Evolutionary conservation across 2,329 filamentous ascomycete genomes (phyloP).

Genomic region (Aspergillus sp.): DNA sequence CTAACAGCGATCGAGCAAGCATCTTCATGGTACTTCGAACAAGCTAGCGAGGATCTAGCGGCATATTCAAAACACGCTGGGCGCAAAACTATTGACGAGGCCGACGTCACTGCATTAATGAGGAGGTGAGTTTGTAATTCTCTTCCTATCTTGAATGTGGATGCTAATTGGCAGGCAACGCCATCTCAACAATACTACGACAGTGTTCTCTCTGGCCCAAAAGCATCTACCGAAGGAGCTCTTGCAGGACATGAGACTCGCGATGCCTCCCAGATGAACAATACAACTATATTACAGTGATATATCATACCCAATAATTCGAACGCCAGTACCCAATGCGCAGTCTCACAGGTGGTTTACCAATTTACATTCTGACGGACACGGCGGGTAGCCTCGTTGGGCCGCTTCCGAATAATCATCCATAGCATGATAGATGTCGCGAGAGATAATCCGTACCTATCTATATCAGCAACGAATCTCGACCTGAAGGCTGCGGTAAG

Average conservation of each 20-base stretch:
- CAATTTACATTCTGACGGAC: conserved; percentile 75
- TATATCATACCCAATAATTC: conserved; percentile 11
- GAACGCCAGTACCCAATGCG: conserved; percentile 41
- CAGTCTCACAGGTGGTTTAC: conserved; percentile 44
- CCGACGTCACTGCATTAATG: conserved; percentile 79
- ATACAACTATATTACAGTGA: conserved; percentile 17
- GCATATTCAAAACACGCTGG: conserved; percentile 80
- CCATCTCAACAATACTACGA: conserved; percentile 68
- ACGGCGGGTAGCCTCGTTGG: conserved; percentile 68
- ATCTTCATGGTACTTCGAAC: conserved; percentile 90
- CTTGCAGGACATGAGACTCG: conserved; percentile 67
- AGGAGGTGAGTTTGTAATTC: conserved; percentile 62
- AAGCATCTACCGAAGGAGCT: conserved; percentile 79
- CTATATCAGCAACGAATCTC: conserved; percentile 23
- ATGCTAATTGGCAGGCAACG: conserved; percentile 65
- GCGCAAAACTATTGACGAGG: conserved; percentile 81
- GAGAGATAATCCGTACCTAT: conserved; percentile 78
- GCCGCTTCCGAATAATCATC: conserved; percentile 88
- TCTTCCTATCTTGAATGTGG: neutral
- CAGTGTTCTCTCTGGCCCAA: conserved; percentile 81
- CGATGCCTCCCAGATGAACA: conserved; percentile 36
- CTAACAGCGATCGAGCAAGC: conserved; percentile 74
- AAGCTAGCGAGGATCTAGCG: conserved; percentile 74
- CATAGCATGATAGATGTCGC: conserved; percentile 95
- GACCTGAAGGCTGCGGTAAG: neutral